Evolutionary conservation across 1,139 yeast species (phyloP), one percentile per base, ranked within the genome.

Genomic region (Sugiyamaella novakii): DNA sequence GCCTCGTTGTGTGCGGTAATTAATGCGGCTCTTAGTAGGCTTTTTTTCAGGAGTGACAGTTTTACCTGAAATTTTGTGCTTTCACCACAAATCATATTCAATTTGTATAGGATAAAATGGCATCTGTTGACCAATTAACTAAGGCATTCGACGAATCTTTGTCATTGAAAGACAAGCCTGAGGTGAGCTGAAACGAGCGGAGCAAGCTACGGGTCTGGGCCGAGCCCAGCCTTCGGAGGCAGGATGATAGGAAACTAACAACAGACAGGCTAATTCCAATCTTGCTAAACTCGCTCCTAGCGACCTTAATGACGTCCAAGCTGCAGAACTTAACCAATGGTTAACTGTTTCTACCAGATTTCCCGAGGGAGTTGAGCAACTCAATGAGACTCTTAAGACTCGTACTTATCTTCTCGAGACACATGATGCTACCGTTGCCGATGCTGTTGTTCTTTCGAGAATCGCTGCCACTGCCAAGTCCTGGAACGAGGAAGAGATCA

Each of bases 271-370:
- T 41, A 63, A 65, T 43, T 57, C 59, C 14, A 46, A 54, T 2
- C 51, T 62, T 17, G 50, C 53, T 28, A 44, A 57, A 29, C 49
- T 60, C 18, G 50, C 54, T 22, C 43, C 53, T 33, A 58, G 64
- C 11, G 53, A 56, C 19, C 62, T 66, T 37, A 50, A 59, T 18
- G 64, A 63, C 28, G 55, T 65, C 42, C 81, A 80, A 71, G 74
- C 76, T 59, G 96, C 96, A n/a, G 76, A 84, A 59, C 77, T 80
- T 56, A 77, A 87, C 36, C 97, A 91, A 72, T 87, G 92, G 84
- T 76, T 77, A 54, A 83, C 95, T 8, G 77, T 88, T 52, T 76
- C 91, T 21, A 69, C 71, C 54, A 76, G 87, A 63, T 71, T 85
- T 59, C 81, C 84, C 36, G 82, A 77, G 51, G 71, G 80, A 17